Conservation (phyloP, 148 eudicot genomes). For the Agrostemma githago region DNA sequence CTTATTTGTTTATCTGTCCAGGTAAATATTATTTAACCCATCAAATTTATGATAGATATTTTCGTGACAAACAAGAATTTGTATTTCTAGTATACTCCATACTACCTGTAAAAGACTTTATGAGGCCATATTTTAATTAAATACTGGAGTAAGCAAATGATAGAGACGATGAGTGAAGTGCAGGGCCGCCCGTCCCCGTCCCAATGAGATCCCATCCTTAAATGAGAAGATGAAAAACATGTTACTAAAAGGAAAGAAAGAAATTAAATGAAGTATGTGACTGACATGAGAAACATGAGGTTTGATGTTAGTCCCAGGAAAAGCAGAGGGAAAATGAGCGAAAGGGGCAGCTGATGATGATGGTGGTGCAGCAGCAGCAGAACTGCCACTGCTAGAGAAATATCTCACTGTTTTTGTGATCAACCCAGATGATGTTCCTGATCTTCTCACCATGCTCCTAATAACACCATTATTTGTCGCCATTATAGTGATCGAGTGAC, state of each 20-base stretch:
- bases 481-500: constrained; percentile 5
- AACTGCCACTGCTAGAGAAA: not conserved
- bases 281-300: constrained; percentile 64
- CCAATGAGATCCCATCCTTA: not conserved
- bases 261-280: not conserved
- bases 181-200: no score
- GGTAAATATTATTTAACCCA: no score
- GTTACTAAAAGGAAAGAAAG: constrained; percentile 4
- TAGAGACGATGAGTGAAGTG: no score
- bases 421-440: constrained; percentile 9
- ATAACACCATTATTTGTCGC: constrained; percentile 7
- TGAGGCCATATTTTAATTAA: no score
- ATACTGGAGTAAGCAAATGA: no score
- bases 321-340: constrained; percentile 32
- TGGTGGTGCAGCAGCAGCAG: not conserved
- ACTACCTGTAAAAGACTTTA: no score
- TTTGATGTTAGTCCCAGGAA: constrained; percentile 58
- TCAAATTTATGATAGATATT: no score
- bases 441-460: constrained; percentile 23
- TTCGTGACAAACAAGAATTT: no score
- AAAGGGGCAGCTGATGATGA: not conserved
- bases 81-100: no score
- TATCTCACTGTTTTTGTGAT: constrained; percentile 16
- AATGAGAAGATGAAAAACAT: not conserved
- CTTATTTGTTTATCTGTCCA: no score